Conservation (phyloP, 495 filamentous ascomycete species). For the Penicillium paxilli region DNA sequence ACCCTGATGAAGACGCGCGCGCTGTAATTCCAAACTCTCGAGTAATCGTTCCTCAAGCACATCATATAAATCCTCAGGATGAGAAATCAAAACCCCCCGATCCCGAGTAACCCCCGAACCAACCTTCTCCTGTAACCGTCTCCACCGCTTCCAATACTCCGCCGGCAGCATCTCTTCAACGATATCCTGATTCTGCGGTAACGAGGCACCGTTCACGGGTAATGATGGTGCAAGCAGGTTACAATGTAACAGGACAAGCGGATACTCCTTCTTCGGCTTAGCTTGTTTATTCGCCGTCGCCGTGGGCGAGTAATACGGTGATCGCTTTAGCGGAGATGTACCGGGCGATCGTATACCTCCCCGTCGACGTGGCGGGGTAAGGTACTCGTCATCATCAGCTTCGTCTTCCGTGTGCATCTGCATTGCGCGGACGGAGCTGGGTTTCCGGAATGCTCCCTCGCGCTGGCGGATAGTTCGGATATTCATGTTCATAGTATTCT, state of each 20-base stretch:
- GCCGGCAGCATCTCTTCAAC: constrained; percentile 58
- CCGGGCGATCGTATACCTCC: constrained; percentile 35
- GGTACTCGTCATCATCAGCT: constrained; percentile 38
- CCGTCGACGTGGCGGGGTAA: constrained; percentile 37
- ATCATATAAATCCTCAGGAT: constrained; percentile 89
- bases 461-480: constrained; percentile 36
- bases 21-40: constrained; percentile 78
- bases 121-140: constrained; percentile 71
- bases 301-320: constrained; percentile 48
- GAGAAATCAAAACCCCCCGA: constrained; percentile 81
- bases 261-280: constrained; percentile 63
- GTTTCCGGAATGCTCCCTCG: constrained; percentile 61
- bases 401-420: constrained; percentile 66
- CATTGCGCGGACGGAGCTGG: constrained; percentile 74
- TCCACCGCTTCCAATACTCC: constrained; percentile 68
- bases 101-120: constrained; percentile 71
- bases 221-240: constrained; percentile 74
- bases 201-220: constrained; percentile 59
- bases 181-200: constrained; percentile 42
- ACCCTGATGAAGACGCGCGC: constrained; percentile 74
- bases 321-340: constrained; percentile 37
- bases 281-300: constrained; percentile 42
- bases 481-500: not conserved
- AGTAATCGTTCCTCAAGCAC: constrained; percentile 89
- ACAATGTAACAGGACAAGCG: constrained; percentile 85